Percentiles rank a stretch among this genome's conserved stretches.
phyloP scores from a whole-genome alignment of 2,329 filamentous ascomycete genomes.

The Paraphaeosphaeria minitans region DNA sequence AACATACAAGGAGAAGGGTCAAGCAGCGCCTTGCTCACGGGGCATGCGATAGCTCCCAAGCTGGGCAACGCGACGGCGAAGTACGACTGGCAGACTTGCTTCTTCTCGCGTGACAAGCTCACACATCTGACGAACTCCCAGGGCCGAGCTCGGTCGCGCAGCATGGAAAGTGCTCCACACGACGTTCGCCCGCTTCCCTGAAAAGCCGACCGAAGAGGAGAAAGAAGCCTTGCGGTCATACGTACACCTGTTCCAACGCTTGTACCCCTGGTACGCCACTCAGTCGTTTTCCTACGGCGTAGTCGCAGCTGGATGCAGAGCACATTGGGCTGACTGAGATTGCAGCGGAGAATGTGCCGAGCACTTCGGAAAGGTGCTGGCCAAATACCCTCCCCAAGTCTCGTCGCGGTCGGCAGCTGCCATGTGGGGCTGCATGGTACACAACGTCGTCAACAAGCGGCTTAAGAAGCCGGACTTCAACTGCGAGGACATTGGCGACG shows the following conservation, averaged over 20 bases:
- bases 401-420: conserved; percentile 66
- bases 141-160: conserved; percentile 67
- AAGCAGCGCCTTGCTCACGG: conserved; percentile 55
- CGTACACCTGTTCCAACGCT: conserved; percentile 66
- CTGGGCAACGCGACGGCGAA: conserved; percentile 83
- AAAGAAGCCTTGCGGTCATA: conserved; percentile 64
- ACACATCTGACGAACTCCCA: conserved; percentile 37
- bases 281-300: conserved; percentile 21
- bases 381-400: conserved; percentile 68
- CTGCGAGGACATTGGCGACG: conserved; percentile 68
- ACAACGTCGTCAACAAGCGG: conserved; percentile 69
- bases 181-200: conserved; percentile 68
- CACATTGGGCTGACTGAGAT: conserved; percentile 30
- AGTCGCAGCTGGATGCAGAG: conserved; percentile 23
- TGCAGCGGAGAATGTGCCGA: conserved; percentile 66
- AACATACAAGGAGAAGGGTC: conserved; percentile 15
- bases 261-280: conserved; percentile 64
- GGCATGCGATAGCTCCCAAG: conserved; percentile 77
- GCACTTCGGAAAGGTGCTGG: conserved; percentile 66
- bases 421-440: conserved; percentile 69
- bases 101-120: conserved; percentile 14
- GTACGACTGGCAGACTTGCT: conserved; percentile 32
- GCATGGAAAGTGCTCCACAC: conserved; percentile 71
- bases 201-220: conserved; percentile 65
- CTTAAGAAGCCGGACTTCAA: conserved; percentile 66